phyloP scores from a whole-genome alignment of 352 stramenopile genomes.

The Phytophthora sp. region DNA sequence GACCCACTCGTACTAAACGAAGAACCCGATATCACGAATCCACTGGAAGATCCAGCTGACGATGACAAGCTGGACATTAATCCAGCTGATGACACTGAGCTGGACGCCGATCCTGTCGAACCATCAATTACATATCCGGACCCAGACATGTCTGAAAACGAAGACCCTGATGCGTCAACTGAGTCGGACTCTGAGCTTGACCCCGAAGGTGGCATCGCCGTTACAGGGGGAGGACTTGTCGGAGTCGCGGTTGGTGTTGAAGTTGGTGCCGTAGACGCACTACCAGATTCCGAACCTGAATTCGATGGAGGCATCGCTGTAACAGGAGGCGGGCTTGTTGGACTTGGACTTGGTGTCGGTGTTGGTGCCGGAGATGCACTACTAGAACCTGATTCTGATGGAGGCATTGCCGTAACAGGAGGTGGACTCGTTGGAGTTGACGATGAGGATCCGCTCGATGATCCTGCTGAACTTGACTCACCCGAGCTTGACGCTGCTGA shows the following conservation, averaged over 20 bases:
- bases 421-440: conserved; percentile 13
- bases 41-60: conserved; percentile 1
- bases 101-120: conserved; percentile 1
- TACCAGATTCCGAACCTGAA: conserved; percentile 3
- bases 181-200: conserved; percentile 12
- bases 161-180: neutral
- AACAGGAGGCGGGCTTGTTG: conserved; percentile 26
- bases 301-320: conserved; percentile 20
- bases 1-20: conserved; percentile 7
- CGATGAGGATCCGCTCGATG: conserved; percentile 2
- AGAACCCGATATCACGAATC: neutral
- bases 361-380: conserved; percentile 1
- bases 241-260: conserved; percentile 6
- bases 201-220: conserved; percentile 1
- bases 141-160: neutral
- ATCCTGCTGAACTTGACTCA: conserved; percentile 1
- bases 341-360: conserved; percentile 7
- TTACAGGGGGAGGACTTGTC: conserved; percentile 22
- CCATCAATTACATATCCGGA: neutral
- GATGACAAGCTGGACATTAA: conserved; percentile 2
- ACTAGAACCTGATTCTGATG: conserved; percentile 5
- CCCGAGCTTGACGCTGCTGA: conserved; percentile 1
- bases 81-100: conserved; percentile 1
- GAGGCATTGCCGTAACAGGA: conserved; percentile 14
- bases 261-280: conserved; percentile 3